Evolutionary conservation across 148 eudicot genomes (phyloP).

Genomic region (Camellia lanceoleosa): DNA sequence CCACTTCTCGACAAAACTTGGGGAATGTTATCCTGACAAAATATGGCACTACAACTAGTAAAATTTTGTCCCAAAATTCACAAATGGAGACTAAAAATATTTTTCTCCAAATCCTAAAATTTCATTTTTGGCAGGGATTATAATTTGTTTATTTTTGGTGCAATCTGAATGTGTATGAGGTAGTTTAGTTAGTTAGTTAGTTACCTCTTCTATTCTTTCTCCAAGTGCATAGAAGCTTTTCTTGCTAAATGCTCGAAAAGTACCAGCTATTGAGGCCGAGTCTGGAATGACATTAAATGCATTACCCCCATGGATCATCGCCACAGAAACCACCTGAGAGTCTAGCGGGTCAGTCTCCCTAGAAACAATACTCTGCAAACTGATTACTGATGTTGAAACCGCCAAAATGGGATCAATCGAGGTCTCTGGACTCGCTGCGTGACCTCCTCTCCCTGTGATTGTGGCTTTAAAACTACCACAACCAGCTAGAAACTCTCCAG

Average conservation of each 20-base stretch:
- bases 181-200: no score
- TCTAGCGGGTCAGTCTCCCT: slow-evolving; percentile 44
- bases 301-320: slow-evolving; percentile 32
- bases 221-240: slow-evolving; percentile 32
- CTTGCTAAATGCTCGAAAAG: slow-evolving; percentile 42
- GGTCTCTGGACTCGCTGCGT: slow-evolving; percentile 27
- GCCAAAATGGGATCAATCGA: slow-evolving; percentile 42
- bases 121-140: no score
- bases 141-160: no score
- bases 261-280: slow-evolving; percentile 30
- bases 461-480: slow-evolving; percentile 38
- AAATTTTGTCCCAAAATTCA: no score
- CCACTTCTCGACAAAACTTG: no score
- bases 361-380: slow-evolving; percentile 42
- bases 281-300: slow-evolving; percentile 29
- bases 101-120: no score
- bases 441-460: slow-evolving; percentile 28
- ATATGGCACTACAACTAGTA: no score
- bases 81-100: no score
- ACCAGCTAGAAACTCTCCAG: slow-evolving; percentile 40
- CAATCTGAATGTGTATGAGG: no score
- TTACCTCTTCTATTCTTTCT: slow-evolving; percentile 49
- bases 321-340: slow-evolving; percentile 42
- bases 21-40: no score
- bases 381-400: slow-evolving; percentile 28